Base-by-base conservation (phyloP, 805 yeast species). In the Ogataea salicorniae region DNA sequence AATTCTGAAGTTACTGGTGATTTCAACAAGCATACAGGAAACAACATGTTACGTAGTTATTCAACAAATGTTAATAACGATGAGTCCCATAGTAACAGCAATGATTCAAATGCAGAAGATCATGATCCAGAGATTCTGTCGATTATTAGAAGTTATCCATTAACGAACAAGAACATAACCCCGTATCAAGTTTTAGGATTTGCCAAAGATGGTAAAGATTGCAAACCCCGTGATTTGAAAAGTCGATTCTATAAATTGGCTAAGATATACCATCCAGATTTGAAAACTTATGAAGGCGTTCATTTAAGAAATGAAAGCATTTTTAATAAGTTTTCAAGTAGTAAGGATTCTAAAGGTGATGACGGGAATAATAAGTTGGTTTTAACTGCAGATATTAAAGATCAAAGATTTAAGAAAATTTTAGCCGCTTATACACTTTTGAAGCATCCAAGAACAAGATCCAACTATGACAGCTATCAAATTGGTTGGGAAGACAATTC, bases 181-280 rank as follows among this genome's bases (percentile, higher is more conserved):
- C 95, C 96, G 0, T 83, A 84, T 57, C 87, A 87, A 34, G 73
- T 89, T 4, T 76, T 89, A 47, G 75, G 76, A 4, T 58, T 79
- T 23, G 13, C 11, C 9, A 52, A 62, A 2, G 51, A 51, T 5
- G 61, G 64, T 0, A 55, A 56, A 1, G 61, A 61, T 22, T 63
- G 75, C 39, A 74, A 74, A 46, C 62, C 62, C 43, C 63, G 56
- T 11, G 52, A 62, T 31, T 64, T 83, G 43, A 78, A 78, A 50
- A 52, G 66, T 23, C 74, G 74, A 40, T 85, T 83, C 58, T 78
- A 76, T 54, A 71, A 76, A 45, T 68, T 80, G 41, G 90, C 90
- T 11, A 87, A 85, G 62, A 60, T 81, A 9, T 90, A 90, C 57
- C 97, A 90, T 61, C 97, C 97, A 0, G 97, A 90, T 53, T 55